Base-by-base conservation (phyloP, 768 basidiomycete species). In the Russula emetica region DNA sequence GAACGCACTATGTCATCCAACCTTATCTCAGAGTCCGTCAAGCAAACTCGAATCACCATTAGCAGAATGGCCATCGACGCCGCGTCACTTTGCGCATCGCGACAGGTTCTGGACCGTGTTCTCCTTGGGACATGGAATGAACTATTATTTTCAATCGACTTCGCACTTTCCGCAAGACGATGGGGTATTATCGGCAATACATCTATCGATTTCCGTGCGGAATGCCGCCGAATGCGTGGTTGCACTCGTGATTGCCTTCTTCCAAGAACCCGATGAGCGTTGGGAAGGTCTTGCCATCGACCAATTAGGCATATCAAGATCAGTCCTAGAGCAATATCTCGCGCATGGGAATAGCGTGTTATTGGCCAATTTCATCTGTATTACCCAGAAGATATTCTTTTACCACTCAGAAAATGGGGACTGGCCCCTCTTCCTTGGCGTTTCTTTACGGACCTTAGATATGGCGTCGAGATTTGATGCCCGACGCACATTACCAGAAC, bases 31-130 rank as follows among this genome's bases (percentile, higher is more conserved):
- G 63, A 59, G n/a, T 24, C 52, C 26, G 24, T 63, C 40, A 59
- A 45, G 30, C 62, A 63, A 53, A 57, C 50, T 8, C 56, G 62
- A 22, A 36, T 63, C 32, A 20, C 44, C 40, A 63, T 63, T 22
- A 38, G 50, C 26, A 63, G 14, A 18, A 45, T 22, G 26, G 62
- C 32, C 50, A 30, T 63, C 16, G 55, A 63, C 14, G 22, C 24
- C n/a, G 44, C 56, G 5, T 45, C 24, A 11, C 51, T 58, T 26
- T 45, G 42, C 28, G 55, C 62, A 22, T 63, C 56, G 30, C 44
- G n/a, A 14, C 42, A 40, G 24, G 42, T 62, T 14, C 11, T 62
- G 28, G 49, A 57, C 18, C 42, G 50, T 14, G 56, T 38, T 38
- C 49, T 63, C 16, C 47, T n/a, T 14, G 62, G 49, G 22, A 30